These are phyloP conservation scores for Diutina scorzettiae DNA, from an alignment of 1,139 yeast species.

Conservation along the genomic window DNA sequence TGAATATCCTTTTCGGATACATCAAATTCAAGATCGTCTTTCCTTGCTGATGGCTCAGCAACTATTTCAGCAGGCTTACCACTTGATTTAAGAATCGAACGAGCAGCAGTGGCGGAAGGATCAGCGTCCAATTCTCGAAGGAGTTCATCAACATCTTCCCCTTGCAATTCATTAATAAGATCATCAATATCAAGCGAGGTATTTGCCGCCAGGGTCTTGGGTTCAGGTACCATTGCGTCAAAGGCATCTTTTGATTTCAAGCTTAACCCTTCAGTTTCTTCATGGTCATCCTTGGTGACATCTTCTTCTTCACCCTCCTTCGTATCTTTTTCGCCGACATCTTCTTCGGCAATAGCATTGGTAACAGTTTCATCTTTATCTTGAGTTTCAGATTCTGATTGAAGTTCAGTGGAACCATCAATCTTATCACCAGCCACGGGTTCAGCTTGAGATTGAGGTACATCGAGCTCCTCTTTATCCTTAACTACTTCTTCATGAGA, in stretches of 20 bases:
- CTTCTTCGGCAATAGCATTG: not conserved
- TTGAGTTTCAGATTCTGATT: not conserved
- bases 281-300: not conserved
- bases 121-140: slow-evolving; percentile 1
- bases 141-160: slow-evolving; percentile 1
- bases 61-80: not conserved
- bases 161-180: slow-evolving; percentile 4
- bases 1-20: slow-evolving; percentile 35
- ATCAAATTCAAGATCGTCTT: slow-evolving; percentile 15
- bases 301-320: slow-evolving; percentile 7
- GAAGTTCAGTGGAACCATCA: not conserved
- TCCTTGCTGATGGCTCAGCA: not conserved
- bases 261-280: not conserved
- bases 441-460: slow-evolving; percentile 6
- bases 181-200: slow-evolving; percentile 2
- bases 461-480: slow-evolving; percentile 7
- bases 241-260: not conserved
- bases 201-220: no score
- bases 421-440: slow-evolving; percentile 7
- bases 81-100: not conserved
- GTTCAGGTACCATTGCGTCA: no score
- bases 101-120: not conserved
- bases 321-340: not conserved
- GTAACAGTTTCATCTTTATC: not conserved
- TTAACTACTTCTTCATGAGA: slow-evolving; percentile 10